Conservation (phyloP, 2,329 filamentous ascomycete species). For the Trichoderma sp. region DNA sequence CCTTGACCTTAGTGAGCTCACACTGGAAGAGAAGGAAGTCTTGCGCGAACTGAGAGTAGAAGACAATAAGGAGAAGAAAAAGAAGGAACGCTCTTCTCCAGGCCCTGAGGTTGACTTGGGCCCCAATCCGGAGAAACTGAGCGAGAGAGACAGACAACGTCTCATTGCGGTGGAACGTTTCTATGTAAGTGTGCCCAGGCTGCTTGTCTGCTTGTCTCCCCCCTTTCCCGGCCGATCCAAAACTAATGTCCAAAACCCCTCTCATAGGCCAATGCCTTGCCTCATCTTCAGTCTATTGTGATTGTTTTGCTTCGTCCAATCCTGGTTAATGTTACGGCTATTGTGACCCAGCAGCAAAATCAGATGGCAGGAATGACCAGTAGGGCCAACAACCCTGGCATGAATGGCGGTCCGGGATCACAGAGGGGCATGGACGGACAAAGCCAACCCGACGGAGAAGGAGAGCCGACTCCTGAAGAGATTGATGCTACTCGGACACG, state of each 20-base stretch:
- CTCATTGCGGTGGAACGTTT: slow-evolving; percentile 77
- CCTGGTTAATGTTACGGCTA: slow-evolving; percentile 82
- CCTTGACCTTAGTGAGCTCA: slow-evolving; percentile 52
- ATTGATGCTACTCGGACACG: slow-evolving; percentile 78
- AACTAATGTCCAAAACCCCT: slow-evolving; percentile 38
- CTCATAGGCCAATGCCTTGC: slow-evolving; percentile 68
- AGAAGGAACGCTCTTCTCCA: slow-evolving; percentile 33
- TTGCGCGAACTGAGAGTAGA: slow-evolving; percentile 49
- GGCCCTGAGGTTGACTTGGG: slow-evolving; percentile 49
- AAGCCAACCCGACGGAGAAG: slow-evolving; percentile 43
- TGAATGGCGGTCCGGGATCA: slow-evolving; percentile 45
- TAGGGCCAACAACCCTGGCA: slow-evolving; percentile 45
- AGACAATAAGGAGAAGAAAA: slow-evolving; percentile 41
- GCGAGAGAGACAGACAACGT: slow-evolving; percentile 63
- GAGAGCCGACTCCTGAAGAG: slow-evolving; percentile 69
- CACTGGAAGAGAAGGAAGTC: slow-evolving; percentile 46
- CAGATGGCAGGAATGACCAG: slow-evolving; percentile 50
- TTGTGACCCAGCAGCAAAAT: slow-evolving; percentile 58
- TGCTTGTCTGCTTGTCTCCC: background rate
- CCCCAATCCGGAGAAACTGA: slow-evolving; percentile 52
- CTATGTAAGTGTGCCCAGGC: slow-evolving; percentile 66
- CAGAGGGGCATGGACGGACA: slow-evolving; percentile 41
- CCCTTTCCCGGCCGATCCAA: background rate
- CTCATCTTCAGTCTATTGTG: slow-evolving; percentile 87
- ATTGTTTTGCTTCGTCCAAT: slow-evolving; percentile 92